Base-by-base conservation (phyloP, 148 eudicot genomes). In the Rhododendron ferrugineum region DNA sequence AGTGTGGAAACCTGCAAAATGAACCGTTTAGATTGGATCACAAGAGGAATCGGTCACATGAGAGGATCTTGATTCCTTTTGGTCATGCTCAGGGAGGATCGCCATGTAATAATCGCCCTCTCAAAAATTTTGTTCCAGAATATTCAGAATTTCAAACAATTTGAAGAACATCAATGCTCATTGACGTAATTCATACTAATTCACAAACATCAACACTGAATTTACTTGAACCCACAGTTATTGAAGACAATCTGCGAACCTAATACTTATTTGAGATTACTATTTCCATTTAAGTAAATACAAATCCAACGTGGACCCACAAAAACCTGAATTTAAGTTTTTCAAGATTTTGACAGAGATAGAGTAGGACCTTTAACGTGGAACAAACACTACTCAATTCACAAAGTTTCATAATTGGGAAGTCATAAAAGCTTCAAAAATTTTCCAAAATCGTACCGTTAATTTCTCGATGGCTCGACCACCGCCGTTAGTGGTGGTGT, bases 381-480 rank as follows among this genome's bases (percentile, higher is more conserved):
- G 50, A 11, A 47, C 22, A 56, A 56, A 56, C 23, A 16, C 60
- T 23, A 56, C 20, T 56, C 60, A 56, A 56, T 47, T 47, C 60
- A 50, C 28, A 62, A 81, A 85, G 70, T 26, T 52, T 62, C 40
- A 56, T 58, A 85, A 70, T 47, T n/a, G 52, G 52, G 3, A 83
- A 76, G 13, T 9, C 50, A 62, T n/a, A n/a, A 80, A 14, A 2
- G 20, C n/a, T 10, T 0, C 68, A 30, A 14, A 83, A 32, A 1
- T 62, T 80, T 70, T 8, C 2, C 60, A 62, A 2, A 62, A 73
- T 30, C 85, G 44, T 90, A 92, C 92, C 66, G 88, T 89, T 22
- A 92, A 88, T 79, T 90, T 90, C 37, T 54, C 32, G 14, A 82
- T 86, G 34, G 62, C 82, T 36, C 49, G 42, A 79, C 11, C 86